A percentile compares a stretch with the other conserved stretches of the same genome.
These are phyloP conservation scores for Prunus mira DNA, from an alignment of 306 rosid species.

Conservation along the genomic window DNA sequence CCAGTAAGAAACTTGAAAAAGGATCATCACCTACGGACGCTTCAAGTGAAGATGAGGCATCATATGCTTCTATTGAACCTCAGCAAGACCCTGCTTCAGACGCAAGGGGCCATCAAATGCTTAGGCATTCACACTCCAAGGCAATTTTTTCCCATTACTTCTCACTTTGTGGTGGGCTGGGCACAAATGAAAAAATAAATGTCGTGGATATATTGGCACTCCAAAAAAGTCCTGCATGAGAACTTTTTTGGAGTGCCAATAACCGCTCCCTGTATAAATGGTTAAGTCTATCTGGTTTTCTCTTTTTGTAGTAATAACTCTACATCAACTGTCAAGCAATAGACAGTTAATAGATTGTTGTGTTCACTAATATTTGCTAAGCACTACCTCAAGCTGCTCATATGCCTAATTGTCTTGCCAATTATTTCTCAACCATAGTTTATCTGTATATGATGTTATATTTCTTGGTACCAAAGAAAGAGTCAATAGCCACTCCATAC, in stretches of 20 bases:
- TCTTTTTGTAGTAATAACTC: neutral
- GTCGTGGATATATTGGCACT: neutral
- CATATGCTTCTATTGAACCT: conserved; percentile 19
- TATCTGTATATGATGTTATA: neutral
- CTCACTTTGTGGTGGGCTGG: conserved; percentile 11
- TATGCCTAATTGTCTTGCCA: no score
- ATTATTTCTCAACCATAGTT: neutral
- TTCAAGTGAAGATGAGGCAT: conserved; percentile 22
- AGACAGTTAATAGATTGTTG: neutral
- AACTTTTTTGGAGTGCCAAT: no score
- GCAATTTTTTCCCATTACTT: conserved; percentile 2
- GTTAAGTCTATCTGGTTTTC: neutral
- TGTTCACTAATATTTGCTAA: neutral
- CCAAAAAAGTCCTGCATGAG: no score
- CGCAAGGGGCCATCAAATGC: conserved; percentile 17
- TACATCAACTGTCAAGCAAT: neutral
- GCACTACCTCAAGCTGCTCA: neutral
- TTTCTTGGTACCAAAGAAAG: neutral
- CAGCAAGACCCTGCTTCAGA: conserved; percentile 29
- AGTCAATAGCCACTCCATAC: neutral
- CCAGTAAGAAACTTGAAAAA: conserved; percentile 17
- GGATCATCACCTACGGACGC: neutral
- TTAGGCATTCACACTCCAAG: neutral
- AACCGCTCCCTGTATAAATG: no score
- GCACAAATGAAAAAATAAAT: neutral